These are phyloP conservation scores for Cladosporium sp. DNA, from an alignment of 2,329 filamentous ascomycete genomes.

Conservation along the genomic window DNA sequence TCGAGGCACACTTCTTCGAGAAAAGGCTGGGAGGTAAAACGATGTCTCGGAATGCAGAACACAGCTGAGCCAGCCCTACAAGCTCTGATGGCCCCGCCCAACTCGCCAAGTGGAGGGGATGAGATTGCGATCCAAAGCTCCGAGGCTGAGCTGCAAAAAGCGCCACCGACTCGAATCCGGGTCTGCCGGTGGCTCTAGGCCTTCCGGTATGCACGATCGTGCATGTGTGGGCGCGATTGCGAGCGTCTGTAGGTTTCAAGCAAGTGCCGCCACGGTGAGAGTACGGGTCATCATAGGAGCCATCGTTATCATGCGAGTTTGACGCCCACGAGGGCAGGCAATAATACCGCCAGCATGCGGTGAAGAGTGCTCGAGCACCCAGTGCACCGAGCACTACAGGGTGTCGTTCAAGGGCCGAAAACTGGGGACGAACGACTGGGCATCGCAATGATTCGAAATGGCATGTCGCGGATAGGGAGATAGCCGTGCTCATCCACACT, in stretches of 20 bases:
- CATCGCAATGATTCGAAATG: too few relatives aligned
- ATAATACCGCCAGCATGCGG: too few relatives aligned
- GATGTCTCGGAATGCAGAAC: background rate
- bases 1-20: background rate
- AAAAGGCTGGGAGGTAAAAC: background rate
- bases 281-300: background rate
- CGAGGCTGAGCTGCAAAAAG: background rate
- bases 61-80: background rate
- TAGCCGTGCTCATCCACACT: too few relatives aligned
- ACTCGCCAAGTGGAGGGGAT: background rate
- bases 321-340: too few relatives aligned
- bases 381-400: too few relatives aligned
- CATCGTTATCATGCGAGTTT: too few relatives aligned
- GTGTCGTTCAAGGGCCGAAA: too few relatives aligned
- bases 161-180: background rate
- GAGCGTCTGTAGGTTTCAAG: constrained; percentile 2
- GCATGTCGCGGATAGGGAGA: too few relatives aligned
- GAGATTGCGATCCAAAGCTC: background rate
- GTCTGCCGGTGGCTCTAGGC: background rate
- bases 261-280: background rate
- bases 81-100: background rate
- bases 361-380: too few relatives aligned
- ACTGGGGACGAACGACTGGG: too few relatives aligned
- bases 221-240: background rate
- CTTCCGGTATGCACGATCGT: background rate